These are phyloP conservation scores for Pestalotiopsis sp. DNA, from an alignment of 2,329 filamentous ascomycete species.

Conservation along the genomic window DNA sequence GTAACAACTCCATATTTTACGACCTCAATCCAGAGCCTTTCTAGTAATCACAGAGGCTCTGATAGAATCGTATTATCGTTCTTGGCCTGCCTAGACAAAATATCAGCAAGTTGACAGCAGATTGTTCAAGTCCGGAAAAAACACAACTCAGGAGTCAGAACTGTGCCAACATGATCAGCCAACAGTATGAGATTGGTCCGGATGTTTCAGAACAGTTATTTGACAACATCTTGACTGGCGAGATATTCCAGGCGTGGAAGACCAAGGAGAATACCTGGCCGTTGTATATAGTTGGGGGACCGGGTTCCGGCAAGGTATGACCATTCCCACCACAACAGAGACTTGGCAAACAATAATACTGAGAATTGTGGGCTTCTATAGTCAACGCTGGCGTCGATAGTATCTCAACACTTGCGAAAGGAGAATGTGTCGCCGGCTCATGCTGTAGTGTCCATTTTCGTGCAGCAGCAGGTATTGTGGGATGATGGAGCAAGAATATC, in stretches of 20 bases:
- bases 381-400: background rate
- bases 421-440: background rate
- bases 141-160: background rate
- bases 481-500: background rate
- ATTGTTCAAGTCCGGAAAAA: background rate
- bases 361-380: background rate
- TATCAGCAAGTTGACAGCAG: background rate
- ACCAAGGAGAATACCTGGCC: background rate
- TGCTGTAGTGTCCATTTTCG: background rate
- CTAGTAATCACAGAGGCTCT: too few relatives aligned
- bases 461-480: background rate
- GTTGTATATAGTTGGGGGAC: background rate
- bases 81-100: too few relatives aligned
- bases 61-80: too few relatives aligned
- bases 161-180: background rate
- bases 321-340: background rate
- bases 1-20: too few relatives aligned
- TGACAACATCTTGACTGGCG: background rate
- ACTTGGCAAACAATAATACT: background rate
- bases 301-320: conserved; percentile 4
- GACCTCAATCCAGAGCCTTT: too few relatives aligned
- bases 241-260: background rate
- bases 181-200: background rate
- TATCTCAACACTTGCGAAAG: background rate
- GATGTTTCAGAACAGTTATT: background rate